Evolutionary conservation across 2,329 filamentous ascomycete genomes (phyloP), one percentile per base, ranked within the genome.

Genomic region (Drechslerella coelobrocha): DNA sequence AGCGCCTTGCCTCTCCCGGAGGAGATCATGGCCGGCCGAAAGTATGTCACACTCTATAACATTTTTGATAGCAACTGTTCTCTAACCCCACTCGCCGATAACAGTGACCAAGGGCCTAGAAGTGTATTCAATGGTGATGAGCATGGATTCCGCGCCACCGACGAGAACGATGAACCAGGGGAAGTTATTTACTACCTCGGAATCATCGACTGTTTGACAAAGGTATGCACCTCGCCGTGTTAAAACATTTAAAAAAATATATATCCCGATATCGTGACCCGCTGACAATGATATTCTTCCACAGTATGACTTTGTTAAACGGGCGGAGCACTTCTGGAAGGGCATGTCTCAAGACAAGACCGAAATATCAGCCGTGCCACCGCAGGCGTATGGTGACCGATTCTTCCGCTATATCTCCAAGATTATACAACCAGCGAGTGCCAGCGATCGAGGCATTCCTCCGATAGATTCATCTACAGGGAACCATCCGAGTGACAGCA

Each of bases 181-280:
- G 91, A 97, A 60, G 91, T 96, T 80, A 92, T 99, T 43, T 99
- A 99, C 80, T 99, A 99, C 78, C 86, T 99, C 6, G 95, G 94
- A 34, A 95, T 99, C 76, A 99, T 99, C 79, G 94, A 99, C 80
- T 99, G 94, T 79, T 83, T 99, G 76, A 99, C 94, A 76, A 91
- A 97, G 60, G 92, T 96, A 84, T 14, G 34, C 34, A 4, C 34
- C 34, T 10, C 12, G n/a, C n/a, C n/a, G n/a, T n/a, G n/a, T n/a
- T n/a, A n/a, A n/a, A n/a, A 14, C 34, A 39, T 10, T 39, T 14
- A 5, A 86, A 90, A 85, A 57, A 31, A 5, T 2, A 12, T 47
- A 24, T 2, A 14, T 1, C 9, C 23, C 34, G 17, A 5, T 39
- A 14, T 39, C 12, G 34, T n/a, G 12, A 10, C 27, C 54, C 34